Conservation (phyloP, 2,329 filamentous ascomycete species). For the Pseudocercospora crystallina region DNA sequence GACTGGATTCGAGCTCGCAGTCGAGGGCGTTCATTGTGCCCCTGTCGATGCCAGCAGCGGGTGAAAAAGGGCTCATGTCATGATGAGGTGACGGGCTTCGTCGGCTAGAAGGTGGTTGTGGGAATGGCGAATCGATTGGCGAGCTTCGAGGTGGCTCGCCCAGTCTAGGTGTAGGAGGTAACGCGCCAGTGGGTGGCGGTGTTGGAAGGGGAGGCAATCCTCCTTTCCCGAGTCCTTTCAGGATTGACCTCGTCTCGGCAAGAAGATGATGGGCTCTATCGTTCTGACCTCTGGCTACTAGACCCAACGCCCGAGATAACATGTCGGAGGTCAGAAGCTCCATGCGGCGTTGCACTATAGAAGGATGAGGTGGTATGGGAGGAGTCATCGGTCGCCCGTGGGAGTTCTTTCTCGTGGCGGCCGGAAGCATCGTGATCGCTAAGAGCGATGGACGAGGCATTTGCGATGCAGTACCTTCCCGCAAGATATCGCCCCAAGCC, state of each 20-base stretch:
- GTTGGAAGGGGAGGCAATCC: constrained; percentile 81
- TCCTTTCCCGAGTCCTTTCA: constrained; percentile 94
- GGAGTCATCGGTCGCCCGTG: constrained; percentile 56
- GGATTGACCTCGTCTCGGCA: constrained; percentile 88
- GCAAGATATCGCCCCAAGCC: constrained; percentile 86
- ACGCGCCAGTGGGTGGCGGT: constrained; percentile 49
- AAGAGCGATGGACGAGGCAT: constrained; percentile 85
- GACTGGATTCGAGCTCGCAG: constrained; percentile 79
- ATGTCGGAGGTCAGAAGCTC: constrained; percentile 97
- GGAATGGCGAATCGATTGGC: constrained; percentile 22
- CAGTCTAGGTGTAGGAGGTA: constrained; percentile 36
- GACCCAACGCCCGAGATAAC: constrained; percentile 85
- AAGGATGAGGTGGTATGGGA: constrained; percentile 91
- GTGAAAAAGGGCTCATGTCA: constrained; percentile 53
- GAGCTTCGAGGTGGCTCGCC: constrained; percentile 15
- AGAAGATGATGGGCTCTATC: constrained; percentile 91
- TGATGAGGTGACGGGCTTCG: constrained; percentile 42
- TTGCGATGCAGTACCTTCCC: constrained; percentile 82
- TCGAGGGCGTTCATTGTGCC: constrained; percentile 83
- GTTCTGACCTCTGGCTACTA: constrained; percentile 88
- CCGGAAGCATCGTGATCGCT: constrained; percentile 91
- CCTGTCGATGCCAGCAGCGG: constrained; percentile 71
- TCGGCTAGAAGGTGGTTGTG: constrained; percentile 21
- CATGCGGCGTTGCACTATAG: constrained; percentile 95
- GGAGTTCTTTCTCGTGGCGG: constrained; percentile 35